A percentile compares a stretch with the other conserved stretches of the same genome.
Evolutionary conservation across 495 filamentous ascomycete genomes (phyloP).

Genomic region (Penicillium odoratum): DNA sequence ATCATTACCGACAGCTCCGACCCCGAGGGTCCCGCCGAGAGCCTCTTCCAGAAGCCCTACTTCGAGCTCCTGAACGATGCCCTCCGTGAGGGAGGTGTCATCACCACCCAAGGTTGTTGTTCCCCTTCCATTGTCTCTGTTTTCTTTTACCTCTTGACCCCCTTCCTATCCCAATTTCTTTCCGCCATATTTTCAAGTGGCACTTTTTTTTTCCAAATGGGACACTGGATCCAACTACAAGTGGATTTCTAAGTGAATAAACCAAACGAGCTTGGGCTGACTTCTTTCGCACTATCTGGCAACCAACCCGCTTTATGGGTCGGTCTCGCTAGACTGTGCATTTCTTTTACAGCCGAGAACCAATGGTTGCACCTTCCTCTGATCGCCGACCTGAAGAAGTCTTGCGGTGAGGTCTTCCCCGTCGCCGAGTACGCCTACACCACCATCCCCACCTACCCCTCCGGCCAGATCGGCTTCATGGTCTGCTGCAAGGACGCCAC

Average conservation of each 20-base stretch:
- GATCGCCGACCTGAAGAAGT: slow-evolving; percentile 89
- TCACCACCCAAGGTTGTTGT: slow-evolving; percentile 99
- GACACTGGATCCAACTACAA: slow-evolving; percentile 1
- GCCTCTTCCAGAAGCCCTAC: slow-evolving; percentile 97
- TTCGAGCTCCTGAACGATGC: slow-evolving; percentile 89
- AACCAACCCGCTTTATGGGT: slow-evolving; percentile 40
- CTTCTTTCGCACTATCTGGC: slow-evolving; percentile 26
- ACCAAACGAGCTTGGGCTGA: slow-evolving; percentile 29
- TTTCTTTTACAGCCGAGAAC: slow-evolving; percentile 76
- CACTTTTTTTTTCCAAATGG: slow-evolving; percentile 1
- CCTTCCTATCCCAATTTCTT: background rate
- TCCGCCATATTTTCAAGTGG: background rate
- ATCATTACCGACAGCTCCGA: slow-evolving; percentile 99
- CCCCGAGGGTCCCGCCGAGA: slow-evolving; percentile 94
- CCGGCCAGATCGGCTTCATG: slow-evolving; percentile 99
- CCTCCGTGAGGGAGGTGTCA: slow-evolving; percentile 92
- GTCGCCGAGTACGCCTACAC: slow-evolving; percentile 98
- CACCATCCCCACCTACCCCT: slow-evolving; percentile 98
- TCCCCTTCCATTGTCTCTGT: slow-evolving; percentile 58
- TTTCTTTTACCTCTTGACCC: slow-evolving; percentile 4
- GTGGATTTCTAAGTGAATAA: background rate
- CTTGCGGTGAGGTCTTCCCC: slow-evolving; percentile 96
- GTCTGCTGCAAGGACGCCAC: slow-evolving; percentile 93
- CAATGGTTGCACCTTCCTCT: slow-evolving; percentile 96
- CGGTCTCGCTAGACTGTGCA: slow-evolving; percentile 36